phyloP scores from a whole-genome alignment of 306 rosid genomes.

The Vicia faba region DNA sequence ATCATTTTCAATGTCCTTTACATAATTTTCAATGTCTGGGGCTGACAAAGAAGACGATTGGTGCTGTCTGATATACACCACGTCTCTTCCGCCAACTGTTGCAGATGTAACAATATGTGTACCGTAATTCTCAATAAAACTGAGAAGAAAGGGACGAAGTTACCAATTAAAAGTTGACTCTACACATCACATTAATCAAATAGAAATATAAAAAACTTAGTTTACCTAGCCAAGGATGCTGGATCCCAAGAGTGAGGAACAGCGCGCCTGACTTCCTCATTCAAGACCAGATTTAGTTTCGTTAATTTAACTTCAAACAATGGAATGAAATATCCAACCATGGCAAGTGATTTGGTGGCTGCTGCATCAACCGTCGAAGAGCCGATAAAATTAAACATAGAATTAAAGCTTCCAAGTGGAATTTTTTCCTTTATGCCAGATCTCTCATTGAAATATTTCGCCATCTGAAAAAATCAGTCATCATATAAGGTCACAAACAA shows the following conservation, averaged over 20 bases:
- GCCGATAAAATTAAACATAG: conserved; percentile 94
- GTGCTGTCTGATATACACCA: conserved; percentile 93
- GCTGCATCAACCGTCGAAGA: conserved; percentile 82
- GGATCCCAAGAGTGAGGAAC: conserved; percentile 98
- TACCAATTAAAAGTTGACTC: conserved; percentile 33
- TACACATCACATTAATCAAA: conserved; percentile 20
- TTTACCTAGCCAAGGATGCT: conserved; percentile 85
- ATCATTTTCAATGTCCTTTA: conserved; percentile 79
- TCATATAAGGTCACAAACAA: conserved; percentile 32
- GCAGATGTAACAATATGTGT: conserved; percentile 95
- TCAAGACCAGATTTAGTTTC: conserved; percentile 56
- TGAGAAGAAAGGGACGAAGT: conserved; percentile 47
- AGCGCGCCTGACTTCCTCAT: conserved; percentile 73
- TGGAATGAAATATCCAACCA: conserved; percentile 83
- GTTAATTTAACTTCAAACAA: conserved; percentile 61
- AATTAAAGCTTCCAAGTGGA: conserved; percentile 93
- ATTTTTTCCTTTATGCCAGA: conserved; percentile 58
- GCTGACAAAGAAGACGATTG: conserved; percentile 77
- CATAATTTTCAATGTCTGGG: conserved; percentile 71
- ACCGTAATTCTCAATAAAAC: conserved; percentile 96
- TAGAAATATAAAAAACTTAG: conserved; percentile 16
- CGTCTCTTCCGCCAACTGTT: conserved; percentile 93
- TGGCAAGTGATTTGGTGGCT: conserved; percentile 86
- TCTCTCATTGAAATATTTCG: conserved; percentile 69
- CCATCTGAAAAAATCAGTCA: conserved; percentile 72